Evolutionary conservation across 106 monocot species (phyloP).

Genomic region (Ottelia alismoides): DNA sequence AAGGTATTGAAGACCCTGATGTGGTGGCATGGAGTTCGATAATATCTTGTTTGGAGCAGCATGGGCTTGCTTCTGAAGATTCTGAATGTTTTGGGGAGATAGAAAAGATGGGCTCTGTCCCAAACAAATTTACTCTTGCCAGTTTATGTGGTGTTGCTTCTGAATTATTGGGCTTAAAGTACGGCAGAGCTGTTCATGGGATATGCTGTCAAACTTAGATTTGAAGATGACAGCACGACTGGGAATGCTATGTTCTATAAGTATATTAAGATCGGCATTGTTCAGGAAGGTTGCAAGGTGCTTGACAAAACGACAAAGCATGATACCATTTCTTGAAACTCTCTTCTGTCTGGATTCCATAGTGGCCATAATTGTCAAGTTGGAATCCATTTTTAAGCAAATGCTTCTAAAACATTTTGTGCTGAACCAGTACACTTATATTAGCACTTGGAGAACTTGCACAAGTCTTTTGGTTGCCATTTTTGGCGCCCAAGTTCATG

Average conservation of each 20-base stretch:
- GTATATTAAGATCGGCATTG: conserved; percentile 22
- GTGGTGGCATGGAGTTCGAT: conserved; percentile 42
- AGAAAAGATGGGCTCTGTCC: conserved; percentile 5
- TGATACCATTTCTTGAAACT: conserved; percentile 42
- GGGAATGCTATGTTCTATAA: conserved; percentile 22
- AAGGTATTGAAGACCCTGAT: conserved; percentile 19
- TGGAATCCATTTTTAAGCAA: conserved; percentile 18
- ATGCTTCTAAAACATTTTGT: conserved; percentile 20
- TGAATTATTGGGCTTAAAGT: conserved; percentile 7
- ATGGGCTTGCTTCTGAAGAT: conserved; percentile 19
- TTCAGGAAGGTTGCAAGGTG: conserved; percentile 21
- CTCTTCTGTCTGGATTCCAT: conserved; percentile 39
- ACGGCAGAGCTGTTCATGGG: conserved; percentile 13
- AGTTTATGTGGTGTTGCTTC: conserved; percentile 20
- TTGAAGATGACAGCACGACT: conserved; percentile 10
- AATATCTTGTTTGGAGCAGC: conserved; percentile 25
- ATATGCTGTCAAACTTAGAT: conserved; percentile 18
- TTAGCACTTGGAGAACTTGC: too few species aligned
- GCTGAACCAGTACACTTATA: too few species aligned
- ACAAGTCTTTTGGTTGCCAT: too few species aligned
- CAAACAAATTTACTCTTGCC: conserved; percentile 25
- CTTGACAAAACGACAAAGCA: conserved; percentile 8
- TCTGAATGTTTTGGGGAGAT: conserved; percentile 19
- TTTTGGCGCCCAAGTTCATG: too few species aligned
- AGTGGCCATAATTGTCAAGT: conserved; percentile 8